Evolutionary conservation across 192 early-diverging fungal genomes (phyloP), one percentile per base, ranked within the genome.

Genomic region (Entophlyctis luteolus): DNA sequence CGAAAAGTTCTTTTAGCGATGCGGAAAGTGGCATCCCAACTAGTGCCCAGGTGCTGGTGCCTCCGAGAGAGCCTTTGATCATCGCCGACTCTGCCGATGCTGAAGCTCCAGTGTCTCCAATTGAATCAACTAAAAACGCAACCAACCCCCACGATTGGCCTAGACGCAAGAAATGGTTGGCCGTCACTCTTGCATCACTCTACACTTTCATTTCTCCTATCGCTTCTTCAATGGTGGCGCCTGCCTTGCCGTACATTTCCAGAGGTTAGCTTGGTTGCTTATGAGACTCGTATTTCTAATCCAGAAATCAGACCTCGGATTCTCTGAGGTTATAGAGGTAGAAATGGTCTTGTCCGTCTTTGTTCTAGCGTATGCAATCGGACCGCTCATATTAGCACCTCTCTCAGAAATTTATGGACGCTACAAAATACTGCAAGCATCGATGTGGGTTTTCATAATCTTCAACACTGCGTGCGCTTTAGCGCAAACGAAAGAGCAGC

Each of bases 331-430:
- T n/a, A 67, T 48, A 8, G 62, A 65, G 1, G 60, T 80, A 28
- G 79, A 77, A 6, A 76, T 79, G 78, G 69, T 78, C 0, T 57
- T 84, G 16, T 75, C 78, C 0, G 57, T 74, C 6, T 84, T 73
- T 52, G 48, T 83, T 8, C 67, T 85, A 35, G 74, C 70, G 2
- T 75, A 78, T 68, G 84, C 76, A 0, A 49, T 85, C 0, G 76
- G 77, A 20, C 84, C 84, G 12, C 70, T 85, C 0, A 2, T 85
- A 14, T 81, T 81, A 76, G 82, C 75, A 42, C 78, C 81, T 39
- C 59, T 83, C 16, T 75, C 81, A 0, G 84, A 85, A 62, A 52
- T 60, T 8, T 75, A 78, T 35, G 84, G 84, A 2, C 75, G 84
- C n/a, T 78, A 77, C 39, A 67, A 59, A 0, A 69, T 81, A 5